phyloP scores from a whole-genome alignment of 805 yeast genomes.

The Metschnikowia aberdeeniae region DNA sequence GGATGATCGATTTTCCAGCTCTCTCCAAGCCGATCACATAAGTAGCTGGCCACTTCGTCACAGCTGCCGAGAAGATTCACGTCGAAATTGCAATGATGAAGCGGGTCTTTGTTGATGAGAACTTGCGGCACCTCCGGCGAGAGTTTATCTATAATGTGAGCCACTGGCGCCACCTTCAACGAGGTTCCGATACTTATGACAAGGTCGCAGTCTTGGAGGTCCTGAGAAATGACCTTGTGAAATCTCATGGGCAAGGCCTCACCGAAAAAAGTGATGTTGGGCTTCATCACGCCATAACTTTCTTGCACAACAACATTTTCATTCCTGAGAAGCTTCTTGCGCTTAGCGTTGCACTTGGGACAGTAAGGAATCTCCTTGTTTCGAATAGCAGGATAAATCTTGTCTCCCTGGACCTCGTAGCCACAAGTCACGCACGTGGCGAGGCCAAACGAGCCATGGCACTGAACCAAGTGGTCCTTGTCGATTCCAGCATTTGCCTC shows the following conservation, averaged over 20 bases:
- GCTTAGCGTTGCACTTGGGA: conserved; percentile 53
- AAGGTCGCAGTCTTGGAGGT: conserved; percentile 67
- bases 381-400: conserved; percentile 57
- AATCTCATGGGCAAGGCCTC: conserved; percentile 72
- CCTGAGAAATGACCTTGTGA: conserved; percentile 56
- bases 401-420: conserved; percentile 60
- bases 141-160: conserved; percentile 75
- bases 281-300: conserved; percentile 80
- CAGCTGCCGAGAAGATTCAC: conserved; percentile 72
- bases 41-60: conserved; percentile 72
- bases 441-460: conserved; percentile 89
- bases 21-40: conserved; percentile 33
- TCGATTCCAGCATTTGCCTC: conserved; percentile 77
- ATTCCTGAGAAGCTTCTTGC: conserved; percentile 26
- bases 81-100: conserved; percentile 75
- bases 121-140: conserved; percentile 78
- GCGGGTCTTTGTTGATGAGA: conserved; percentile 71
- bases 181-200: conserved; percentile 87
- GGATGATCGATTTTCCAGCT: conserved; percentile 33
- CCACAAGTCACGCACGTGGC: conserved; percentile 83
- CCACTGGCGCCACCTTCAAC: conserved; percentile 86
- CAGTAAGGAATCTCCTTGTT: conserved; percentile 64
- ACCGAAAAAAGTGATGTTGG: conserved; percentile 90
- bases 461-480: conserved; percentile 68
- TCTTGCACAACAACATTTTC: conserved; percentile 37